Evolutionary conservation across 305 asterid genomes (phyloP).

Genomic region (Fraxinus greggii): DNA sequence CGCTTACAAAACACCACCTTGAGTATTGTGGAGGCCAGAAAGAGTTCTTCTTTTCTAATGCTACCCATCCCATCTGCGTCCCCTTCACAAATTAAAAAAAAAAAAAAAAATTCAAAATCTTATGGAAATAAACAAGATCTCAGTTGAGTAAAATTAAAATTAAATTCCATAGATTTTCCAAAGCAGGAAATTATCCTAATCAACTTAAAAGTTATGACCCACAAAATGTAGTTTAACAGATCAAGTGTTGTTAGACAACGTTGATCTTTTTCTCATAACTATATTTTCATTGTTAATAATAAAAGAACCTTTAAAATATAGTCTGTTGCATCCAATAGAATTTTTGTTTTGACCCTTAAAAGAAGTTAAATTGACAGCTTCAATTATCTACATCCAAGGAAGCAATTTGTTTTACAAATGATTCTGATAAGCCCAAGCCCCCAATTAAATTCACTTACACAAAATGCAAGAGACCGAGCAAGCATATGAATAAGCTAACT

Average conservation of each 20-base stretch:
- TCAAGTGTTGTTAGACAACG: background rate
- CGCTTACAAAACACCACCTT: slow-evolving; percentile 45
- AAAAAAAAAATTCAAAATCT: slow-evolving; percentile 13
- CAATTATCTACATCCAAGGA: background rate
- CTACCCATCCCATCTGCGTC: slow-evolving; percentile 69
- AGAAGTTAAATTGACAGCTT: background rate
- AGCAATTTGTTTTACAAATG: slow-evolving; percentile 1
- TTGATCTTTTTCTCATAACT: background rate
- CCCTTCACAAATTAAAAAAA: slow-evolving; percentile 46
- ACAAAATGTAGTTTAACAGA: background rate
- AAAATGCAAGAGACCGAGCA: too few relatives aligned
- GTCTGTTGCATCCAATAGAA: background rate
- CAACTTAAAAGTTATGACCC: background rate
- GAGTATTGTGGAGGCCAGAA: slow-evolving; percentile 58
- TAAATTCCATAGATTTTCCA: background rate
- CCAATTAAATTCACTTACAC: too few relatives aligned
- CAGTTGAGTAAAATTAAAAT: background rate
- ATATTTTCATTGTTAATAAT: background rate
- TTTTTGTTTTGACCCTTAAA: background rate
- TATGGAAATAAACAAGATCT: slow-evolving; percentile 5
- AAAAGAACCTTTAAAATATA: background rate
- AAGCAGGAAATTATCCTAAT: background rate
- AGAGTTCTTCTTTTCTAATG: slow-evolving; percentile 69
- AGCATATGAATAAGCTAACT: too few relatives aligned
- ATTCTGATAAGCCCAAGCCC: background rate